Evolutionary conservation across 1,139 yeast genomes (phyloP), one percentile per base, ranked within the genome.

Genomic region (Kurtzmaniella quercitrusa): DNA sequence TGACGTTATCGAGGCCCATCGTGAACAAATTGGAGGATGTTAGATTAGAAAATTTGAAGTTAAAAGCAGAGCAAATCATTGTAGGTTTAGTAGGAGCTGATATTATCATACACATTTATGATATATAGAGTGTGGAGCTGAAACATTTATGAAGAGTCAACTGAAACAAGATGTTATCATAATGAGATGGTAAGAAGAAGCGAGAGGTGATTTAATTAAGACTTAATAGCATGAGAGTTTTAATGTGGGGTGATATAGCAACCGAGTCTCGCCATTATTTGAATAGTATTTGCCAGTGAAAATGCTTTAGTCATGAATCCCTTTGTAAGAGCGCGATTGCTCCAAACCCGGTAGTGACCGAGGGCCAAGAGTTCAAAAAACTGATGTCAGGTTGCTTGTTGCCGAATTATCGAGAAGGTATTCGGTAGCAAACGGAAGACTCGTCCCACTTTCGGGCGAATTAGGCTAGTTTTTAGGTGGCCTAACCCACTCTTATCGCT

Each of bases 1-100:
- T 54, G 99, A 94, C 62, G 86, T 87, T 52, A 91, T 94, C 54
- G 98, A 94, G 66, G 98, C 97, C n/a, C 96, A 91, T 65, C 84
- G 94, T 66, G 96, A 89, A 64, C 98, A 93, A 65, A 82, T 84
- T 45, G 88, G 95, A 48, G 84, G 85, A 16, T 45, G 40, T 42
- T 44, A 36, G 30, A 28, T 12, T 21, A 20, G 12, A 33, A 12
- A 9, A 33, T 11, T 26, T 5, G 30, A 26, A 26, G 30, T 11
- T 11, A 9, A 7, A 26, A 6, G 30, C 30, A 26, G n/a, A 26
- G n/a, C 12, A 26, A 14, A 26, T 14, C 30, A 5, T 26, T 9
- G 30, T 26, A 26, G 30, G n/a, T n/a, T n/a, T n/a, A n/a, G n/a
- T n/a, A n/a, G n/a, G n/a, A n/a, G n/a, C n/a, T n/a, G n/a, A n/a